Percentiles rank a stretch among this genome's conserved stretches.
Conservation (phyloP, 2,329 filamentous ascomycete species). For the Pestalotiopsis sp. region DNA sequence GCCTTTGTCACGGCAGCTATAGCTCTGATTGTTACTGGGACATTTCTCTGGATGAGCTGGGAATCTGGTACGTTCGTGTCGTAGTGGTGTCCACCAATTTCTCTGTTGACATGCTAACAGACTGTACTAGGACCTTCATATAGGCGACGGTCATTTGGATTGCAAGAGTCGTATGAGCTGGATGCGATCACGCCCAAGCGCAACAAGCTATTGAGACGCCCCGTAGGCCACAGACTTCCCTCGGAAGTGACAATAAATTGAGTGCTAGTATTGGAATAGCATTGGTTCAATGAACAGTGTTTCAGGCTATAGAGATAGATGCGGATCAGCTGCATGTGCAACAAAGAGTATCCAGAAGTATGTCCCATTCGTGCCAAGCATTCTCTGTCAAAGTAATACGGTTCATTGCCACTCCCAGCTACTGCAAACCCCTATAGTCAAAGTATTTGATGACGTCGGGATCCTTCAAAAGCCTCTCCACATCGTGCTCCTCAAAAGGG, state of each 20-base stretch:
- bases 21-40: background rate
- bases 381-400: background rate
- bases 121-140: background rate
- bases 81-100: background rate
- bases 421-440: slow-evolving; percentile 2
- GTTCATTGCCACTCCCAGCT: background rate
- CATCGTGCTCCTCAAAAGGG: slow-evolving; percentile 5
- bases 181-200: background rate
- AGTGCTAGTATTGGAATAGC: background rate
- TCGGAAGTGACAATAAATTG: background rate
- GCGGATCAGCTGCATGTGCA: background rate
- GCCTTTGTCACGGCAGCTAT: slow-evolving; percentile 10
- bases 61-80: background rate
- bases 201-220: background rate
- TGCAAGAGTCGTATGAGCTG: background rate
- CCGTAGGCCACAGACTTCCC: background rate
- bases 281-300: background rate
- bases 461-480: background rate
- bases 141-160: background rate
- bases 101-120: background rate
- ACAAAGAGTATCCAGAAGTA: background rate
- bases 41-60: slow-evolving; percentile 14
- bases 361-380: background rate
- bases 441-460: slow-evolving; percentile 1
- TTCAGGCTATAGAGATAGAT: background rate